These are phyloP conservation scores for Claviceps monticola DNA, from an alignment of 2,329 filamentous ascomycete genomes.

Conservation along the genomic window DNA sequence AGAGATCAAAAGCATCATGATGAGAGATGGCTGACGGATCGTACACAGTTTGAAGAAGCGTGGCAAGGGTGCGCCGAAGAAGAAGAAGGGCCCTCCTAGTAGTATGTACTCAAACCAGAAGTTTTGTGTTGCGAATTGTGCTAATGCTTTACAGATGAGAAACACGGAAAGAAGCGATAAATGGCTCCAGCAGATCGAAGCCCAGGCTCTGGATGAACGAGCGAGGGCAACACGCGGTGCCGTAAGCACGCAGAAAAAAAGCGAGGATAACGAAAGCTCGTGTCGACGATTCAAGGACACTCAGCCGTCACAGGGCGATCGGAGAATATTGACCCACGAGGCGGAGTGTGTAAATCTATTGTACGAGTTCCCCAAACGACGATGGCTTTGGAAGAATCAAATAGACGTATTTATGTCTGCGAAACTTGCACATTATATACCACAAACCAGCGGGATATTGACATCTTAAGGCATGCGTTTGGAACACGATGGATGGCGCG, in stretches of 20 bases:
- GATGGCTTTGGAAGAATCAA: background rate
- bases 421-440: background rate
- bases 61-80: conserved; percentile 81
- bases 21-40: conserved; percentile 14
- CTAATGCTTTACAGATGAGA: conserved; percentile 12
- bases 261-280: background rate
- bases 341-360: background rate
- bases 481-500: background rate
- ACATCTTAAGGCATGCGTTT: background rate
- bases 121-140: background rate
- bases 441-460: background rate
- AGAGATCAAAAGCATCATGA: background rate
- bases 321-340: background rate
- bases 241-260: background rate
- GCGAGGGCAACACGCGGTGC: background rate
- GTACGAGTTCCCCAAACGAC: background rate
- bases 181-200: background rate
- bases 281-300: no score
- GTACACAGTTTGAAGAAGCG: conserved; percentile 51
- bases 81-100: conserved; percentile 51
- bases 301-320: background rate
- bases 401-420: background rate
- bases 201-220: background rate
- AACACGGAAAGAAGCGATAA: conserved; percentile 19
- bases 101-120: conserved; percentile 1